Evolutionary conservation across 441 rosid genomes (phyloP).

Genomic region (Erysimum pusillum): DNA sequence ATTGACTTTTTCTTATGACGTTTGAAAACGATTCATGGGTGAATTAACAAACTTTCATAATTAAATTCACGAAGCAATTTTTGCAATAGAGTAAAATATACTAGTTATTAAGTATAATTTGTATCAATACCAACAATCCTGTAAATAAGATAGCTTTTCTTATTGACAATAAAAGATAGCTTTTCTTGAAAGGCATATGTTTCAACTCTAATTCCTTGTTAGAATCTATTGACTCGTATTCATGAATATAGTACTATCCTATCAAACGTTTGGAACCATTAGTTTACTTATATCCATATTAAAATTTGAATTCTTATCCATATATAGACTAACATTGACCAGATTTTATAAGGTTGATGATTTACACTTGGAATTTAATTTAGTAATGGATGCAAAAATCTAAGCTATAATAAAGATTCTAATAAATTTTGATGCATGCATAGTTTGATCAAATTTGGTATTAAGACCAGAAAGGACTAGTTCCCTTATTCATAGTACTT

Average conservation of each 20-base stretch:
- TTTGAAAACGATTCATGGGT: background rate
- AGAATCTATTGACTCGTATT: constrained; percentile 17
- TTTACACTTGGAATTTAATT: background rate
- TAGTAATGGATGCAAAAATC: background rate
- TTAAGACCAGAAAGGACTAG: constrained; percentile 9
- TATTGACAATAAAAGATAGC: background rate
- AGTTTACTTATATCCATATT: constrained; percentile 2
- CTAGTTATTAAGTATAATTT: background rate
- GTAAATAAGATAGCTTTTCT: constrained; percentile 19
- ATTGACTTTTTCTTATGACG: constrained; percentile 2
- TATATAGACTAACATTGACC: constrained; percentile 23
- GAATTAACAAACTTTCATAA: background rate
- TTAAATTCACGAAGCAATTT: background rate
- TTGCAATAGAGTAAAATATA: background rate
- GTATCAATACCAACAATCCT: background rate
- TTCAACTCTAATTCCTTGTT: constrained; percentile 4
- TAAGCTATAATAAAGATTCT: background rate
- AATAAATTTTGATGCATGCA: background rate
- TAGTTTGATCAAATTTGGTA: background rate
- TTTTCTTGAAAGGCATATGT: constrained; percentile 20
- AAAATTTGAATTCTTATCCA: background rate
- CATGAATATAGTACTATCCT: constrained; percentile 20
- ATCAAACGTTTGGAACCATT: constrained; percentile 19
- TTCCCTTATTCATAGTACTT: background rate
- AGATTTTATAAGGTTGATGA: constrained; percentile 5